Conservation (phyloP, 371 early-diverging fungal genomes). For the Apophysomyces elegans region DNA sequence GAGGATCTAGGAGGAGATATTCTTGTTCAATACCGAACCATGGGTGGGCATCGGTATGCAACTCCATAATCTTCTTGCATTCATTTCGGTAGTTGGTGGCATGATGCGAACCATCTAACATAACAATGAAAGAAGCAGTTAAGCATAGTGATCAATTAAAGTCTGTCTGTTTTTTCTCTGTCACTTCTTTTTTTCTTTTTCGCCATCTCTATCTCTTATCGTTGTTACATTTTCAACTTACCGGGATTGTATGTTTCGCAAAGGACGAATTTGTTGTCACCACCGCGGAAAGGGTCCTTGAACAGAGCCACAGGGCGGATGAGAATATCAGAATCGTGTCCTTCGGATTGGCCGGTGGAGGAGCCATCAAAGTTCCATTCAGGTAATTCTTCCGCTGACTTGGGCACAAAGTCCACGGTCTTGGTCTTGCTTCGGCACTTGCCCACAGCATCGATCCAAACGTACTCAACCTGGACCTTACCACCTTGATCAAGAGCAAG, state of each 20-base stretch:
- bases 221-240: not conserved
- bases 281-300: conserved; percentile 58
- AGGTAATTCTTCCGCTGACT: conserved; percentile 39
- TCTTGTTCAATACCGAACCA: conserved; percentile 74
- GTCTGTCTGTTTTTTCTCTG: not conserved
- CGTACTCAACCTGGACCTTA: conserved; percentile 51
- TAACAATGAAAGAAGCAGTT: not conserved
- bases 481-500: conserved; percentile 45
- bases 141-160: not conserved
- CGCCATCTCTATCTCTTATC: not conserved
- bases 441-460: conserved; percentile 54
- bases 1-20: conserved; percentile 58
- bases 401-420: conserved; percentile 44
- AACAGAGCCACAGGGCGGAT: conserved; percentile 55
- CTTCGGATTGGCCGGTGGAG: conserved; percentile 54
- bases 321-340: conserved; percentile 52
- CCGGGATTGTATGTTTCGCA: conserved; percentile 12
- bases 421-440: conserved; percentile 45
- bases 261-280: conserved; percentile 42
- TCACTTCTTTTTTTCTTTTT: not conserved
- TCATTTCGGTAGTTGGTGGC: conserved; percentile 56
- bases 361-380: conserved; percentile 63
- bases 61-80: conserved; percentile 51
- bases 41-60: conserved; percentile 48
- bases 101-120: conserved; percentile 61